Percentiles rank a stretch among this genome's conserved stretches.
These are phyloP conservation scores for Pleurotus pulmonarius DNA, from an alignment of 768 basidiomycete genomes.

Conservation along the genomic window DNA sequence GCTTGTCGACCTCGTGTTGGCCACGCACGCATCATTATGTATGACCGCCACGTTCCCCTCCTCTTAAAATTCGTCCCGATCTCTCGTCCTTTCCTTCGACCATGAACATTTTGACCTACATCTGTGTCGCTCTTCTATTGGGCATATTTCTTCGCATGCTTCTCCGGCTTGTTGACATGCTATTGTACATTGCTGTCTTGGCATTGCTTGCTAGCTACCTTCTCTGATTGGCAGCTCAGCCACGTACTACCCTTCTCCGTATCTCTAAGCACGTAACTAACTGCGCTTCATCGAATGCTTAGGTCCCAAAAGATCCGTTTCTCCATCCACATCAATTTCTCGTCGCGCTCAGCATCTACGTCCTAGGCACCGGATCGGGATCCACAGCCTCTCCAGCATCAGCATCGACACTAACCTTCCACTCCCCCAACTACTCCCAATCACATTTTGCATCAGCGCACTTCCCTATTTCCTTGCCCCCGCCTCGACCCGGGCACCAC, in stretches of 20 bases:
- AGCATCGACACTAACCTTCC: conserved; percentile 18
- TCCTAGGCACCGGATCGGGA: conserved; percentile 17
- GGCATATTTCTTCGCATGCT: conserved; percentile 7
- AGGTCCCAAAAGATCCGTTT: conserved; percentile 75
- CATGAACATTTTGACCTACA: conserved; percentile 14
- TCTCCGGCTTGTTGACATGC: not conserved
- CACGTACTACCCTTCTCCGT: not conserved
- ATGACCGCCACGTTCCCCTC: not conserved
- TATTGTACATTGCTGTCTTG: not conserved
- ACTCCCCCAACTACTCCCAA: conserved; percentile 14
- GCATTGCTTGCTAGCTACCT: not conserved
- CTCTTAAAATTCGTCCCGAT: not conserved
- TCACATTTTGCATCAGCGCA: not conserved
- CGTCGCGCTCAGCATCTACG: conserved; percentile 39
- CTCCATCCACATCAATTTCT: conserved; percentile 60
- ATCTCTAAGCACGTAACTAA: not conserved
- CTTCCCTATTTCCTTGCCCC: conserved; percentile 1
- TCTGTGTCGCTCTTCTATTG: not conserved
- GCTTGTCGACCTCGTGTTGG: conserved; percentile 8
- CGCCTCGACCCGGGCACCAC: conserved; percentile 10
- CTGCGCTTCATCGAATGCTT: not conserved
- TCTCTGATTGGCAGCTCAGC: not conserved
- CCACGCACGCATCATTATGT: not conserved
- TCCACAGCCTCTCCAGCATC: conserved; percentile 12
- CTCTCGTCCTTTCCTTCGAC: not conserved